Conservation (phyloP, 2,329 filamentous ascomycete species). For the Ambrosiella xylebori region DNA sequence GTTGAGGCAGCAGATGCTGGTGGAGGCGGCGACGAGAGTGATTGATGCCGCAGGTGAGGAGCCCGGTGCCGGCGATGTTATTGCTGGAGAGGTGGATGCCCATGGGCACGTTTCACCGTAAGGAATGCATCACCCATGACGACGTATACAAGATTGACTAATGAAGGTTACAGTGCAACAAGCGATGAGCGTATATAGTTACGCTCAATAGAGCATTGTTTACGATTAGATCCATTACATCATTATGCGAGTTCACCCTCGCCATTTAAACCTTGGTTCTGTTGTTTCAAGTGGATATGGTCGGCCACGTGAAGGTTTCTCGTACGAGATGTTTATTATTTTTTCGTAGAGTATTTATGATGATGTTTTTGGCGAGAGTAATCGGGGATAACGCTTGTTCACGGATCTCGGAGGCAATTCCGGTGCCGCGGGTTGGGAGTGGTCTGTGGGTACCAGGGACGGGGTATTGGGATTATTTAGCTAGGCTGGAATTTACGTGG, state of each 20-base stretch:
- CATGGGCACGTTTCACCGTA: conserved; percentile 10
- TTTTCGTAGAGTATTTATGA: background rate
- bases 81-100: conserved; percentile 11
- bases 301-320: background rate
- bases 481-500: no score
- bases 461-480: no score
- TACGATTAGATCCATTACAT: background rate
- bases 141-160: no score
- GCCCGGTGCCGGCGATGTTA: conserved; percentile 11
- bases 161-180: background rate
- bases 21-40: conserved; percentile 10
- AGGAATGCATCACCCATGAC: no score
- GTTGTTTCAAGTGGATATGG: background rate
- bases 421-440: background rate
- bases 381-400: background rate
- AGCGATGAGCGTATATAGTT: background rate
- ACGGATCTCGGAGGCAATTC: background rate
- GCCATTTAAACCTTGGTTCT: background rate
- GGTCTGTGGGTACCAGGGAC: no score
- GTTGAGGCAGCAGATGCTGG: conserved; percentile 1
- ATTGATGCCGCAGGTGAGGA: conserved; percentile 13
- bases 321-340: background rate
- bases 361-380: background rate
- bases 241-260: background rate
- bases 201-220: background rate